Evolutionary conservation across 2,329 filamentous ascomycete species (phyloP), one percentile per base, ranked within the genome.

Genomic region (Aspergillus oerlinghausenensis): DNA sequence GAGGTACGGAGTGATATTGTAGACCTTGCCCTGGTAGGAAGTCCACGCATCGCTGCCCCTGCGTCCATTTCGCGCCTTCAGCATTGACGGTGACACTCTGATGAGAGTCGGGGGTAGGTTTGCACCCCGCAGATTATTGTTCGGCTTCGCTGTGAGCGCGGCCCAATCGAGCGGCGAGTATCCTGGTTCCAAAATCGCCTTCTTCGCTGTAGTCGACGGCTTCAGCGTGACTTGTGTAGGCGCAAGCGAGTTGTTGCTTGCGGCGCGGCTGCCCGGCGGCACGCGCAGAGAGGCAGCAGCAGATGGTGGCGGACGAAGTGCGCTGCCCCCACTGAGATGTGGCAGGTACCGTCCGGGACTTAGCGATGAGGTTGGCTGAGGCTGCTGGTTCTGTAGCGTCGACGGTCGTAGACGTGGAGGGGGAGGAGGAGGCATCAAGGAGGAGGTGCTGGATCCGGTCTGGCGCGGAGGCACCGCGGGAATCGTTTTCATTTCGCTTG

Each of bases 131-230:
- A 92, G 83, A 60, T 91, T 87, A 29, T 83, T 79, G 29, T 76
- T 77, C 10, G 87, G 85, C 50, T 80, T 76, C 21, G 81, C 80
- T 1, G 85, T 83, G 1, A 96, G 83, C 5, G 88, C 86, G 11
- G 94, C 94, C 94, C 94, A 99, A 82, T 99, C 94, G 11, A 99
- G 85, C 0, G 94, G 93, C 2, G 91, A 96, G 78, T 93, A 92
- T 32, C 94, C 93, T 0, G 94, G 94, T n/a, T 86, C 83, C 4
- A 99, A 84, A 8, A 88, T 80, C 4, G 59, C 60, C 43, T 62
- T 35, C 45, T 63, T 51, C 3, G 65, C 71, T 14, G 72, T 60
- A 52, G 89, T 72, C 82, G 76, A 56, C n/a, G 67, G 63, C 60
- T 72, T 70, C 73, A 77, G 42, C 68, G 67, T 54, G 75, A 81